Evolutionary conservation across 2,329 filamentous ascomycete genomes (phyloP), one percentile per base, ranked within the genome.

Genomic region (Epichloe baconii): DNA sequence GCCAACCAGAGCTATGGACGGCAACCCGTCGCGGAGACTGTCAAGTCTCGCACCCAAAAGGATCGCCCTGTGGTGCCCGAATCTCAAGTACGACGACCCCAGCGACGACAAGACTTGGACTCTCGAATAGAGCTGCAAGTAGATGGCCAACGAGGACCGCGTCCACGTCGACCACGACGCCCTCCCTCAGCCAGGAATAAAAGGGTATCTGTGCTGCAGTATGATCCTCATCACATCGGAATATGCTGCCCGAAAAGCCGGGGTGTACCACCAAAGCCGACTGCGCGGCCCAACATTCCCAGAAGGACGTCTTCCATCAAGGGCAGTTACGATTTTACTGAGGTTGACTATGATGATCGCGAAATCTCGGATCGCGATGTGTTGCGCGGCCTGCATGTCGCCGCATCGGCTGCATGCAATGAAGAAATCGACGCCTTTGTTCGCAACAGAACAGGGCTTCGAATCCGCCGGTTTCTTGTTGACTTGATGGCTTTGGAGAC

Each of bases 381-480:
- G 3, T 68, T 80, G 47, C 68, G 71, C 48, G 78, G 78, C 0
- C 63, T 82, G 11, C 74, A 76, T 53, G 71, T 80, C 40, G 77
- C 76, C 5, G 71, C 75, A 34, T 74, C 73, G 5, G 78, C 78
- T 11, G 77, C 77, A 4, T 78, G 76, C 47, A 73, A 80, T 51
- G 71, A 76, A 51, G 64, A 71, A 37, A 69, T 79, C 2, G 76
- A 81, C 58, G 68, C 68, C 0, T 73, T 73, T 60, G 73, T 82
- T 50, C 66, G 70, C 31, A 64, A 71, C 21, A 70, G 71, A 54
- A 79, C 76, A 0, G 78, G 78, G 0, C 58, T 78, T 23, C 66
- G 74, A 14, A 70, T 80, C 44, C 70, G 78, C 36, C 71, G 71
- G 6, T 78, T 81, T 54, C 60, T 82, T 15, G 75, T 75, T 4